These are phyloP conservation scores for Pleurotus cornucopiae DNA, from an alignment of 768 basidiomycete species.

Conservation along the genomic window DNA sequence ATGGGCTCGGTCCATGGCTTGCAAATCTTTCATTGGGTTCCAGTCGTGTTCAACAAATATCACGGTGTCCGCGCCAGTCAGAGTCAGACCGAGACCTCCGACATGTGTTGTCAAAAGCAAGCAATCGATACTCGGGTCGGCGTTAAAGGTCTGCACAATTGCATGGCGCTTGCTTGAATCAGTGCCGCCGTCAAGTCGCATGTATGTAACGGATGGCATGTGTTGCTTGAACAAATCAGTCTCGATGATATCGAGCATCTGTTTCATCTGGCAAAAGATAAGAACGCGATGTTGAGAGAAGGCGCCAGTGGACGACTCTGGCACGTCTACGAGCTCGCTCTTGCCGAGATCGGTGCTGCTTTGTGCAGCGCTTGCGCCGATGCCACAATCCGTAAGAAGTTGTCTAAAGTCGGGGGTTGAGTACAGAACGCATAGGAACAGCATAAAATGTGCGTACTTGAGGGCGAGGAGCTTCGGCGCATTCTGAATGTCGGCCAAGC, in stretches of 20 bases:
- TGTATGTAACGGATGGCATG: constrained; percentile 97
- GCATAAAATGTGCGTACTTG: constrained; percentile 45
- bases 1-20: constrained; percentile 99
- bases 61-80: constrained; percentile 98
- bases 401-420: constrained; percentile 41
- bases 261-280: constrained; percentile 99
- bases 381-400: constrained; percentile 91
- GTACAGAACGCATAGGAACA: not conserved
- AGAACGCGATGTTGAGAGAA: constrained; percentile 98
- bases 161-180: constrained; percentile 94
- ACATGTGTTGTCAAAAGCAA: constrained; percentile 94
- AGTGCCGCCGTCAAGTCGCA: constrained; percentile 93
- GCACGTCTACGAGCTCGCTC: constrained; percentile 61
- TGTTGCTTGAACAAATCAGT: constrained; percentile 83
- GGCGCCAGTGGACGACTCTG: constrained; percentile 46
- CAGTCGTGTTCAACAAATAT: constrained; percentile 99
- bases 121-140: constrained; percentile 96
- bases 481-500: constrained; percentile 77
- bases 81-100: constrained; percentile 90
- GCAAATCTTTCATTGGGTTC: constrained; percentile 99
- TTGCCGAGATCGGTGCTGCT: constrained; percentile 52
- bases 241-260: constrained; percentile 98
- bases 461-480: constrained; percentile 93
- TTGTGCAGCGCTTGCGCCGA: constrained; percentile 50
- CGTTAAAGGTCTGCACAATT: constrained; percentile 96